Evolutionary conservation across 164 flowering plant species (phyloP), one percentile per base, ranked within the genome.

Genomic region (Vitis riparia): DNA sequence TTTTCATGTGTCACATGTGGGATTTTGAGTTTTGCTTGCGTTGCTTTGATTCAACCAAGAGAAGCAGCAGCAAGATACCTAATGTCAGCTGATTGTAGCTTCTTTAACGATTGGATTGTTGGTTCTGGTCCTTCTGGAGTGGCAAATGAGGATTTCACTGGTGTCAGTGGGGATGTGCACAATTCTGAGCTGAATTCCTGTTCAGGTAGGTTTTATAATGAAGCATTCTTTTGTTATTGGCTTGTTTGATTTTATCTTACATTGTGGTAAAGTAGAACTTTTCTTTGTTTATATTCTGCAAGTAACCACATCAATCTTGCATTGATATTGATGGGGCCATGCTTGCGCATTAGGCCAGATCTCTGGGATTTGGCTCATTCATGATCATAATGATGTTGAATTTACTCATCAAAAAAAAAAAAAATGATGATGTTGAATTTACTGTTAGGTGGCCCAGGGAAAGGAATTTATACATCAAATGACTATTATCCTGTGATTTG

Each of bases 1-100:
- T 90, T 96, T 77, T 89, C 97, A 27, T 96, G 99, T 77, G 97
- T 89, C 68, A 89, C 90, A 2, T 96, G 99, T 81, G 99, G 99
- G 72, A 86, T 92, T 67, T 80, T 91, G 83, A 82, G 85, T 79
- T 93, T 86, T 82, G 84, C 93, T 58, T 96, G 97, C 77, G 86
- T 82, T 66, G 98, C 97, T 65, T 77, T 96, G 10, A 71, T 96
- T 78, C 92, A 88, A 76, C 98, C 99, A 1, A 85, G 68, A 69
- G 97, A 91, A 75, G 81, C 79, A 63, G 87, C 98, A 60, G 82
- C 91, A n/a, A 76, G 77, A 62, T 83, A 87, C 75, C 84, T 93
- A 52, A 85, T 85, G 87, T 86, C 98, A 66, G 81, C 89, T 63
- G 93, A 90, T 74, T 86, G 90, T 80, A 82, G 83, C 82, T 79